A percentile compares a stretch with the other conserved stretches of the same genome.
Conservation (phyloP, 2,329 filamentous ascomycete species). For the Talaromyces sp. region DNA sequence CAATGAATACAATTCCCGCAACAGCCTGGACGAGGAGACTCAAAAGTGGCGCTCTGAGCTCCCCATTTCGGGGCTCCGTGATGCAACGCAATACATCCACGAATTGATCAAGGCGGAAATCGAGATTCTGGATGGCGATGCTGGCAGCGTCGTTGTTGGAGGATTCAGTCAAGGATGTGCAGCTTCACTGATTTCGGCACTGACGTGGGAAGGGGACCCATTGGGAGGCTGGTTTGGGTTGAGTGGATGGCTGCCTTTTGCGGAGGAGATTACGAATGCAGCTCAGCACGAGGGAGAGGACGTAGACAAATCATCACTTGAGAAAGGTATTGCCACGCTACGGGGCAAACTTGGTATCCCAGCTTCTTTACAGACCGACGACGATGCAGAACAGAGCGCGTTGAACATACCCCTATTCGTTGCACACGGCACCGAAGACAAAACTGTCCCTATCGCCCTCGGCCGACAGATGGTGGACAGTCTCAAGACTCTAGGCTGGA, state of each 20-base stretch:
- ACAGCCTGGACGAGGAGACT: not conserved
- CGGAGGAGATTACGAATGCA: not conserved
- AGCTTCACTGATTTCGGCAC: conserved; percentile 40
- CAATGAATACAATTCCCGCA: not conserved
- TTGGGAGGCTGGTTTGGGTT: conserved; percentile 9
- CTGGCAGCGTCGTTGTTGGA: conserved; percentile 44
- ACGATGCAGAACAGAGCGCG: not conserved
- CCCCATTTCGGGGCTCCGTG: conserved; percentile 39
- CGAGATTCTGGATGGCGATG: conserved; percentile 36
- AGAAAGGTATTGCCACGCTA: not conserved
- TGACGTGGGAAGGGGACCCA: conserved; percentile 42
- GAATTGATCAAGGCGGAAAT: conserved; percentile 38
- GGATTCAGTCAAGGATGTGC: conserved; percentile 57
- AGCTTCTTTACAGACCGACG: not conserved
- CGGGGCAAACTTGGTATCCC: conserved; percentile 1
- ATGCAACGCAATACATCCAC: conserved; percentile 44
- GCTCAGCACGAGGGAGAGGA: not conserved
- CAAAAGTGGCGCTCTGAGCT: not conserved
- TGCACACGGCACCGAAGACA: conserved; percentile 6
- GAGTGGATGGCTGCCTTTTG: conserved; percentile 15
- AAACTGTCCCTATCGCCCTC: not conserved
- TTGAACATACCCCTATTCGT: conserved; percentile 12
- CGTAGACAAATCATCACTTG: not conserved
- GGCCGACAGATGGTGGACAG: not conserved
- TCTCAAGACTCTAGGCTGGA: not conserved